Evolutionary conservation across 2,329 filamentous ascomycete species (phyloP).

Genomic region (Monilinia polystroma): DNA sequence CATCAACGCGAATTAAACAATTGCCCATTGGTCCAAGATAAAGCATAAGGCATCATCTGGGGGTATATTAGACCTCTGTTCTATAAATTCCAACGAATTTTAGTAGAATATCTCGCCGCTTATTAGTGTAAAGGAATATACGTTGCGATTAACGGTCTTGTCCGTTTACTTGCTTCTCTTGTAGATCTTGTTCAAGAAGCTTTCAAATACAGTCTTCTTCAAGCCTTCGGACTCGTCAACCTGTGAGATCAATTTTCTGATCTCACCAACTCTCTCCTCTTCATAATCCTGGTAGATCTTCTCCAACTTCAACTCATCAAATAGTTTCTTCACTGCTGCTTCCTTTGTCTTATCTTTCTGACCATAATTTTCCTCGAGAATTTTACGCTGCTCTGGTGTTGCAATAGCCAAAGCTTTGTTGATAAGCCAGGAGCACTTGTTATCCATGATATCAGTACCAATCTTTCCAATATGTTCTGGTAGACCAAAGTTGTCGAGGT

Average conservation of each 20-base stretch:
- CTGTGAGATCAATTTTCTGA: slow-evolving; percentile 70
- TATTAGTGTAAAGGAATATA: slow-evolving; percentile 5
- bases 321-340: slow-evolving; percentile 83
- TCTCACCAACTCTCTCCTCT: slow-evolving; percentile 77
- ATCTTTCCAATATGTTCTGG: slow-evolving; percentile 96
- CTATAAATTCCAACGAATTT: slow-evolving; percentile 6
- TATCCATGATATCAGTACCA: slow-evolving; percentile 97
- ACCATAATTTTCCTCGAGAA: slow-evolving; percentile 92
- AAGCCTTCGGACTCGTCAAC: slow-evolving; percentile 85
- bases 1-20: not conserved
- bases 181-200: slow-evolving; percentile 95
- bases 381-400: slow-evolving; percentile 79
- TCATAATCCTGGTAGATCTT: slow-evolving; percentile 85
- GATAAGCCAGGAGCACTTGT: slow-evolving; percentile 98
- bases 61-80: slow-evolving; percentile 16
- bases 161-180: slow-evolving; percentile 85
- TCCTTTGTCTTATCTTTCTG: slow-evolving; percentile 84
- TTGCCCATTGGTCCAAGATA: not conserved
- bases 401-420: slow-evolving; percentile 86
- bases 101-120: slow-evolving; percentile 1
- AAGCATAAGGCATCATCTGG: not conserved
- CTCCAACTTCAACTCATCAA: slow-evolving; percentile 80
- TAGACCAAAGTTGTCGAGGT: slow-evolving; percentile 95
- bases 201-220: slow-evolving; percentile 86
- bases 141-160: not conserved